Conservation (phyloP, 768 basidiomycete species). For the Calocybe gangraenosa region DNA sequence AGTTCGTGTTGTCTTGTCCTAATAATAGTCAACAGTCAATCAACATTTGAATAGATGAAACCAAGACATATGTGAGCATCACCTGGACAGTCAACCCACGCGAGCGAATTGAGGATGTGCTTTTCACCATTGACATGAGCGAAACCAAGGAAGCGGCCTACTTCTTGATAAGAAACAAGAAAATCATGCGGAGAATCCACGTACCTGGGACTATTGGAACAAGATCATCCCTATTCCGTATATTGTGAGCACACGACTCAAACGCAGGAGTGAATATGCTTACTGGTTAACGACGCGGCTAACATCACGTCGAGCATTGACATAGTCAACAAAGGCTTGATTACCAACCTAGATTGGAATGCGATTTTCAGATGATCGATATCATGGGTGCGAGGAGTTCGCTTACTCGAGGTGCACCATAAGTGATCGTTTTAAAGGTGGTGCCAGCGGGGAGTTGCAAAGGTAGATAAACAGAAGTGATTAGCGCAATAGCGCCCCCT, state of each 20-base stretch:
- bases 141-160: constrained; percentile 37
- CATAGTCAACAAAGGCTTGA: constrained; percentile 54
- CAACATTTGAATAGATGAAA: too few relatives aligned
- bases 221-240: constrained; percentile 26
- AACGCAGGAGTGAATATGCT: constrained; percentile 1
- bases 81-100: constrained; percentile 57
- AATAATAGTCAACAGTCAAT: not conserved
- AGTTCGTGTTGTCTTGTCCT: constrained; percentile 22
- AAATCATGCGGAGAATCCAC: too few relatives aligned
- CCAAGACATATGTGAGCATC: too few relatives aligned
- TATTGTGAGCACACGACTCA: not conserved
- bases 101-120: constrained; percentile 30
- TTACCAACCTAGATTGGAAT: constrained; percentile 37
- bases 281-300: constrained; percentile 55
- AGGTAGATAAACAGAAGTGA: constrained; percentile 23
- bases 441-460: constrained; percentile 18
- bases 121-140: constrained; percentile 41
- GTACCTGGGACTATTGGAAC: constrained; percentile 37
- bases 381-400: not conserved
- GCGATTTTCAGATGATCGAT: not conserved
- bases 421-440: constrained; percentile 18
- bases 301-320: constrained; percentile 40
- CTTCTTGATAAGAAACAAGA: not conserved
- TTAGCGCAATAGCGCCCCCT: constrained; percentile 21
- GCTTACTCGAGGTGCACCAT: constrained; percentile 21